These are phyloP conservation scores for Talaromyces trachyspermus DNA, from an alignment of 495 filamentous ascomycete species.

Conservation along the genomic window DNA sequence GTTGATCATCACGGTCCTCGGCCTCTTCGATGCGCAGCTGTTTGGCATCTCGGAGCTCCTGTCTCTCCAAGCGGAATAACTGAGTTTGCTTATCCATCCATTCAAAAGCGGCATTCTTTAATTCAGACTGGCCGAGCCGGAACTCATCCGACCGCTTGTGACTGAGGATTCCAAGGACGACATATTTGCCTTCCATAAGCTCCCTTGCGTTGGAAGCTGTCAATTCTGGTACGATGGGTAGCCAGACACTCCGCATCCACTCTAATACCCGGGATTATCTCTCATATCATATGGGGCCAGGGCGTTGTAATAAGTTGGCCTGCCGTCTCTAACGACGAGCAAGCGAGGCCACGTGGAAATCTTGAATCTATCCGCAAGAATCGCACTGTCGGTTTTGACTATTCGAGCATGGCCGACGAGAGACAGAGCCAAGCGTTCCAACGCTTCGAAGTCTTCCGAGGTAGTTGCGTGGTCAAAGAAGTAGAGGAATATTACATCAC, in stretches of 20 bases:
- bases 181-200: slow-evolving; percentile 88
- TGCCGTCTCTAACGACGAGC: slow-evolving; percentile 80
- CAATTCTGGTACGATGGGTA: slow-evolving; percentile 94
- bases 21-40: slow-evolving; percentile 94
- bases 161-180: slow-evolving; percentile 84
- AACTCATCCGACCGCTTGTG: slow-evolving; percentile 76
- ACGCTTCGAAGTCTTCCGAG: slow-evolving; percentile 78
- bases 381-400: slow-evolving; percentile 74
- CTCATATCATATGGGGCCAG: slow-evolving; percentile 85
- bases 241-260: slow-evolving; percentile 96
- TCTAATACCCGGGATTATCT: slow-evolving; percentile 69
- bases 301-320: slow-evolving; percentile 78
- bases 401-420: slow-evolving; percentile 87
- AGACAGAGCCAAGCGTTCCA: slow-evolving; percentile 77
- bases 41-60: slow-evolving; percentile 89
- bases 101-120: slow-evolving; percentile 90
- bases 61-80: slow-evolving; percentile 80
- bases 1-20: slow-evolving; percentile 85
- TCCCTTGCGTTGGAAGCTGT: slow-evolving; percentile 84
- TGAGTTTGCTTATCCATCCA: slow-evolving; percentile 97
- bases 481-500: slow-evolving; percentile 94
- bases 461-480: slow-evolving; percentile 95
- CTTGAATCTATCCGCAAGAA: slow-evolving; percentile 73
- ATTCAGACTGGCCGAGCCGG: slow-evolving; percentile 68
- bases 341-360: slow-evolving; percentile 92